phyloP scores from a whole-genome alignment of 352 stramenopile genomes.

The Pythium pyrilobum region DNA sequence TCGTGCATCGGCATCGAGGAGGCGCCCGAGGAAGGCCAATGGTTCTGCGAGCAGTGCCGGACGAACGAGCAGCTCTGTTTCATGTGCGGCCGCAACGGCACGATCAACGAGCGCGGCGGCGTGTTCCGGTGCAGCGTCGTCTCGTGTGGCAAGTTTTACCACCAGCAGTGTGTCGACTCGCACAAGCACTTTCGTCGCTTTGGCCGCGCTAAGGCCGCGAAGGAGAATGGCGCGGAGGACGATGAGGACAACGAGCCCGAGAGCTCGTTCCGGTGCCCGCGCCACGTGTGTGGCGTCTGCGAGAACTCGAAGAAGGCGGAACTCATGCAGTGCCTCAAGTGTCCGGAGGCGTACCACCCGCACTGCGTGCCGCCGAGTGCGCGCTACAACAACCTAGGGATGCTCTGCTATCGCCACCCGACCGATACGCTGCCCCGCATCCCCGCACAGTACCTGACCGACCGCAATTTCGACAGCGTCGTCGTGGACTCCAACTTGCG shows the following conservation, averaged over 20 bases:
- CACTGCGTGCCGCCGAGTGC: constrained; percentile 89
- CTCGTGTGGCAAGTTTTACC: constrained; percentile 82
- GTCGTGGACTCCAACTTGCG: constrained; percentile 74
- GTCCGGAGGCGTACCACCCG: constrained; percentile 89
- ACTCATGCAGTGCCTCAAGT: constrained; percentile 91
- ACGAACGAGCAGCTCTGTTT: constrained; percentile 87
- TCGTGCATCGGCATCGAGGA: constrained; percentile 83
- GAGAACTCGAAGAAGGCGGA: constrained; percentile 75
- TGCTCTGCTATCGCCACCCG: constrained; percentile 89
- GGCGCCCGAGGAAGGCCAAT: constrained; percentile 66
- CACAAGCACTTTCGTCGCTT: constrained; percentile 54
- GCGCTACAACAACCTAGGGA: constrained; percentile 89
- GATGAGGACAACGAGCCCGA: constrained; percentile 40
- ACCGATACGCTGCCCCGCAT: constrained; percentile 73
- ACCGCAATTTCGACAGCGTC: constrained; percentile 57
- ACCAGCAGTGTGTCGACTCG: constrained; percentile 67
- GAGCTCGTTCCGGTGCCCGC: constrained; percentile 81
- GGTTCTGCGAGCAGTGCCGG: constrained; percentile 90
- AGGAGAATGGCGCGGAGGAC: constrained; percentile 13
- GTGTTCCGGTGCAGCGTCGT: constrained; percentile 66
- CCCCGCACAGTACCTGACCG: constrained; percentile 58
- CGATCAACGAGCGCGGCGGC: constrained; percentile 81
- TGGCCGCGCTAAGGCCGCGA: constrained; percentile 23
- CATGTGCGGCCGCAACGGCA: constrained; percentile 83
- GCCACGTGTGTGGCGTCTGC: constrained; percentile 77